A percentile compares a stretch with the other conserved stretches of the same genome.
Conservation (phyloP, 129 eudicot genomes). For the Calendula officinalis region DNA sequence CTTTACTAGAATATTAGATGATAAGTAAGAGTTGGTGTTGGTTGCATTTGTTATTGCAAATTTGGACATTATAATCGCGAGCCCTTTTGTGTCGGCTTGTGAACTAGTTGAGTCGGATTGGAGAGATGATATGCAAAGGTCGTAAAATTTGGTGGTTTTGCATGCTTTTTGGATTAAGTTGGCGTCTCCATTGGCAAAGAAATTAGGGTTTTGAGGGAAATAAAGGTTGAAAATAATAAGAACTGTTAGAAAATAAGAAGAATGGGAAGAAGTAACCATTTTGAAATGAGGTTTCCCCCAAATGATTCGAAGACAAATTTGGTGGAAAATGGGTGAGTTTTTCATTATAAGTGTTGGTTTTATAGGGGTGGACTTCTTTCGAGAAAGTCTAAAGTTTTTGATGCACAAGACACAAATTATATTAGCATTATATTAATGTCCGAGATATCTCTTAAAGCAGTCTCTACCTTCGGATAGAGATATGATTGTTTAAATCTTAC, state of each 20-base stretch:
- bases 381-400: too few relatives aligned
- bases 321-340: neutral
- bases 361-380: conserved; percentile 11
- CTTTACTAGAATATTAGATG: conserved; percentile 26
- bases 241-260: conserved; percentile 17
- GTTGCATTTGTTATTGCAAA: conserved; percentile 62
- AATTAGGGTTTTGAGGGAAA: conserved; percentile 17
- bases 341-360: neutral
- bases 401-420: too few relatives aligned
- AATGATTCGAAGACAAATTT: conserved; percentile 1
- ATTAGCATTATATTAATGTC: too few relatives aligned
- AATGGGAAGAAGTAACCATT: conserved; percentile 33
- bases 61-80: conserved; percentile 60
- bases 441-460: too few relatives aligned
- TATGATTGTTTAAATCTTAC: too few relatives aligned
- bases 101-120: conserved; percentile 63
- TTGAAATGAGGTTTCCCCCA: neutral
- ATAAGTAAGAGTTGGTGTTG: conserved; percentile 47
- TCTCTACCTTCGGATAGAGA: too few relatives aligned
- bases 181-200: conserved; percentile 38
- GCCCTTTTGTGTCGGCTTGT: conserved; percentile 65
- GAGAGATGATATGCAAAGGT: conserved; percentile 70
- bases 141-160: conserved; percentile 67
- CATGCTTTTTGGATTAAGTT: conserved; percentile 68
- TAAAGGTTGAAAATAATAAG: conserved; percentile 29